These are phyloP conservation scores for Emiliania huxleyi DNA, from an alignment of 78 protist species.

Conservation along the genomic window DNA sequence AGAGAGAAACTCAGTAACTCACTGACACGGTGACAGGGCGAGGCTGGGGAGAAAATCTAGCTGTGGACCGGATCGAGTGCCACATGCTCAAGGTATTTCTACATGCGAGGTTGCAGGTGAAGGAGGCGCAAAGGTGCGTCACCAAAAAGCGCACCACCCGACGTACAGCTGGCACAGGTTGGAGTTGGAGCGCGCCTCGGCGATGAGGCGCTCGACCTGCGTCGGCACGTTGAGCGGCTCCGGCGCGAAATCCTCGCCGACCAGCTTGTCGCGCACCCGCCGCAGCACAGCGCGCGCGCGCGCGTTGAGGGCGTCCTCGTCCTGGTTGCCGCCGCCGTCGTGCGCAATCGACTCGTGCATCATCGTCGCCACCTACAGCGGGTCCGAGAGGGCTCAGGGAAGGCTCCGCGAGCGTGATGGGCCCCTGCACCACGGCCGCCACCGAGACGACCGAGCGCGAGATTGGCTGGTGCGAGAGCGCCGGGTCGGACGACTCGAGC, in stretches of 20 bases:
- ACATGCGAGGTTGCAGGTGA: no score
- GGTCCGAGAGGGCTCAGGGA: no score
- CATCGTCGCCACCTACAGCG: background rate
- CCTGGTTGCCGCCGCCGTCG: background rate
- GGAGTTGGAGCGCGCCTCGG: conserved; percentile 87
- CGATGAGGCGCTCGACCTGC: background rate
- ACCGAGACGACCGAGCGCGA: no score
- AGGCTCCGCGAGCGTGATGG: no score
- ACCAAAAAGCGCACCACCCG: conserved; percentile 94
- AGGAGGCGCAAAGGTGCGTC: background rate
- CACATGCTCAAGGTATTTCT: no score
- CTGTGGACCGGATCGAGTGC: no score
- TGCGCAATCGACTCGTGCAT: background rate
- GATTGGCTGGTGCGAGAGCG: no score
- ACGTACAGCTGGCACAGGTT: conserved; percentile 91
- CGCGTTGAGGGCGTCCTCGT: conserved; percentile 63
- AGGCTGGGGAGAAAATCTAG: no score
- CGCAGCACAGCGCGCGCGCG: conserved; percentile 78
- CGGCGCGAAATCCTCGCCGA: conserved; percentile 52
- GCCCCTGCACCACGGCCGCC: background rate
- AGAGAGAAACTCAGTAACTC: no score
- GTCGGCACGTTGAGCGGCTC: background rate
- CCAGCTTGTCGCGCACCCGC: conserved; percentile 90
- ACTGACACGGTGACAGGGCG: no score
- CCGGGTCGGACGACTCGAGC: no score